Percentiles rank a stretch among this genome's conserved stretches.
These are phyloP conservation scores for Vaccinium vitisidaea DNA, from an alignment of 148 eudicot genomes.

Conservation along the genomic window DNA sequence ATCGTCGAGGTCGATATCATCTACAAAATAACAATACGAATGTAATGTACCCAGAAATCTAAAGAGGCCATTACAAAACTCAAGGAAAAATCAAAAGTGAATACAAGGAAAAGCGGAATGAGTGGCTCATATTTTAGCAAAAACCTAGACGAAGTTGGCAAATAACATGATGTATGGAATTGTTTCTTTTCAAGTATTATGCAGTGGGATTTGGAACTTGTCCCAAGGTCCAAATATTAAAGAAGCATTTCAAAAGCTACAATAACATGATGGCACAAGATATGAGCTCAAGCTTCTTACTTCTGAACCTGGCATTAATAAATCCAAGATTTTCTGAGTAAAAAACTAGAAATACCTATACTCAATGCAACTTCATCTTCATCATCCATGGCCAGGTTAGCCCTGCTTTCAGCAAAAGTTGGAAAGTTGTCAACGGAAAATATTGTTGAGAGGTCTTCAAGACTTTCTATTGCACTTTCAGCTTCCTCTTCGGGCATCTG, in stretches of 20 bases:
- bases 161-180: not conserved
- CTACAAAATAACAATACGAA: conserved; percentile 34
- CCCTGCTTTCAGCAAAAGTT: conserved; percentile 36
- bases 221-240: not conserved
- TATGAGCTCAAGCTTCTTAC: not conserved
- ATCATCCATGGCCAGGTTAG: conserved; percentile 34
- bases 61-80: not conserved
- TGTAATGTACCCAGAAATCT: not conserved
- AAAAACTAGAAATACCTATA: conserved; percentile 50
- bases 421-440: conserved; percentile 71
- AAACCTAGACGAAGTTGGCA: not conserved
- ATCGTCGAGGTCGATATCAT: conserved; percentile 87
- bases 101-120: conserved; percentile 5
- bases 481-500: conserved; percentile 41
- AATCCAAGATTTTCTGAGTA: not conserved
- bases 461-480: conserved; percentile 42
- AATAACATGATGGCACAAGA: not conserved
- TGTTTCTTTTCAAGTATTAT: not conserved
- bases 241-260: not conserved
- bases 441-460: conserved; percentile 56
- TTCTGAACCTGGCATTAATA: conserved; percentile 15
- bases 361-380: conserved; percentile 56
- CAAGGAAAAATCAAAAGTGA: not conserved
- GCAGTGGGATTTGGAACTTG: not conserved
- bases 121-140: not conserved